phyloP scores from a whole-genome alignment of 2,329 filamentous ascomycete genomes.

The Lanzia echinophila region DNA sequence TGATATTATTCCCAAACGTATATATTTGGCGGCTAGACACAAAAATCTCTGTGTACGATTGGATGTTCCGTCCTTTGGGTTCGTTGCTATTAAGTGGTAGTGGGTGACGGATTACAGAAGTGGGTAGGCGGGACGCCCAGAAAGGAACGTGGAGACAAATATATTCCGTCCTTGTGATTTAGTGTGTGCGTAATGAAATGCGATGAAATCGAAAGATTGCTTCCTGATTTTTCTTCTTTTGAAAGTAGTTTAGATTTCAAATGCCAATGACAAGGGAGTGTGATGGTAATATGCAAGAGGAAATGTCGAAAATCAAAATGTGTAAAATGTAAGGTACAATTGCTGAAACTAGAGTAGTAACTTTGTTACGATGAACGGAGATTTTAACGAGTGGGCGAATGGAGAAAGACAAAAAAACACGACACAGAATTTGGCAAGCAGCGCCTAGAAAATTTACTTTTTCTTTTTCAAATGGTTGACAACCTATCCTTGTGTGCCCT shows the following conservation, averaged over 20 bases:
- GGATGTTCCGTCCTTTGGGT: not conserved
- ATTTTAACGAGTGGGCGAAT: too few species aligned
- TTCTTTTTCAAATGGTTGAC: too few species aligned
- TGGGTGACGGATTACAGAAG: not conserved
- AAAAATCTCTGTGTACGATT: not conserved
- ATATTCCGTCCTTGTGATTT: constrained; percentile 8
- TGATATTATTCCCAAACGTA: constrained; percentile 2
- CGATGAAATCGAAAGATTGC: not conserved
- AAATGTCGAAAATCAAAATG: not conserved
- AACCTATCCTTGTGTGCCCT: too few species aligned
- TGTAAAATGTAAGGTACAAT: constrained; percentile 9
- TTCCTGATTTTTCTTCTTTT: not conserved
- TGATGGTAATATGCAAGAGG: constrained; percentile 2
- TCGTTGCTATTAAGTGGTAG: constrained; percentile 7
- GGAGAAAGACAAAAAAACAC: too few species aligned
- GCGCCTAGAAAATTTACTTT: too few species aligned
- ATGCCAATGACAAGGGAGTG: constrained; percentile 6
- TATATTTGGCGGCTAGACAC: not conserved
- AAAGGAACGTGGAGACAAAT: constrained; percentile 4
- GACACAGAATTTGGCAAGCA: too few species aligned
- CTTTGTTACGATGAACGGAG: too few species aligned
- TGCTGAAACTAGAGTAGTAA: constrained; percentile 2
- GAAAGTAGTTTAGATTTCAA: not conserved
- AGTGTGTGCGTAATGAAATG: not conserved
- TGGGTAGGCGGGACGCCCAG: not conserved